A percentile compares a stretch with the other conserved stretches of the same genome.
Evolutionary conservation across 371 early-diverging fungal species (phyloP).

Genomic region (Blakeslea trispora): DNA sequence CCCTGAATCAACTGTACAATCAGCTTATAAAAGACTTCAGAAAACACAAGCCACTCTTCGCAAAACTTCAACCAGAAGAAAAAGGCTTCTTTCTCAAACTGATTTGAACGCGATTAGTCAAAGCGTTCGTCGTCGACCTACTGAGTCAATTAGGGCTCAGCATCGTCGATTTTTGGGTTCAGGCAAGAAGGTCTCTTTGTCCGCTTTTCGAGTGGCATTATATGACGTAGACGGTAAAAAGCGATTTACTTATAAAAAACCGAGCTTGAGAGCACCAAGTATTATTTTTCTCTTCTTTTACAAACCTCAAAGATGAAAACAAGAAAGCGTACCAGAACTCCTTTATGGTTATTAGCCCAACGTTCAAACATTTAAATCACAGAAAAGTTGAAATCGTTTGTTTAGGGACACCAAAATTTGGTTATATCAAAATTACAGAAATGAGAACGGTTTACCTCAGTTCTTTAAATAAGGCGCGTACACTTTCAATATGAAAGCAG

Average conservation of each 20-base stretch:
- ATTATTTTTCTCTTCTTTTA: conserved; percentile 1
- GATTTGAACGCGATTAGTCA: too few species aligned
- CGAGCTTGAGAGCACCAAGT: not conserved
- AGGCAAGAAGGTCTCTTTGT: too few species aligned
- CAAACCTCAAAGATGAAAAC: conserved; percentile 1
- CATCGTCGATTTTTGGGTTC: too few species aligned
- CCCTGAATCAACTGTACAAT: too few species aligned
- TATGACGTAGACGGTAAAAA: conserved; percentile 5
- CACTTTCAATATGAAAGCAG: conserved; percentile 16
- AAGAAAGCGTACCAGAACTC: not conserved
- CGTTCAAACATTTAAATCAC: conserved; percentile 15
- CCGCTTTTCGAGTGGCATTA: too few species aligned
- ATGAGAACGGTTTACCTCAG: conserved; percentile 16
- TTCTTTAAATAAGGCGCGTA: conserved; percentile 17
- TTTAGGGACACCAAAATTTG: conserved; percentile 16
- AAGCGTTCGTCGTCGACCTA: too few species aligned
- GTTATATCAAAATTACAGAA: conserved; percentile 15
- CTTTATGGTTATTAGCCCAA: conserved; percentile 3
- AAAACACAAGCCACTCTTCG: too few species aligned
- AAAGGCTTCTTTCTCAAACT: too few species aligned
- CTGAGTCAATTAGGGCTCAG: too few species aligned
- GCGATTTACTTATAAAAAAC: not conserved
- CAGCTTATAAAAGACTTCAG: too few species aligned
- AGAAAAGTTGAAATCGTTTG: conserved; percentile 20
- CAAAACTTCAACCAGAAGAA: too few species aligned